Conservation (phyloP, 495 filamentous ascomycete genomes). For the Aspergillus affinis region DNA sequence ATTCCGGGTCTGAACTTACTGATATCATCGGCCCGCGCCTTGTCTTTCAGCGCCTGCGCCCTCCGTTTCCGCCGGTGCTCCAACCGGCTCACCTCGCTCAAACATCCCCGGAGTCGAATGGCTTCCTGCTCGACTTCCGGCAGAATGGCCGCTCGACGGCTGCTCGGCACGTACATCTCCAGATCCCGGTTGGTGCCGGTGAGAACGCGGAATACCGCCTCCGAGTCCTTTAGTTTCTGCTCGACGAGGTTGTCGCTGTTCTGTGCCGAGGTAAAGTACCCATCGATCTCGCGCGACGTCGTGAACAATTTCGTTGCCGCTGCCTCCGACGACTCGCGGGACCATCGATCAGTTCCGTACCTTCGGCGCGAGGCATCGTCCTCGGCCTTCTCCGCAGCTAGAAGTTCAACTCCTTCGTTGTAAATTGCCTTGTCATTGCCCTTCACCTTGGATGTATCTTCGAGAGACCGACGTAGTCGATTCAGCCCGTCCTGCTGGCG, state of each 20-base stretch:
- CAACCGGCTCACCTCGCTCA: conserved; percentile 80
- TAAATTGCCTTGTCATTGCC: conserved; percentile 70
- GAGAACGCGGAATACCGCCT: conserved; percentile 70
- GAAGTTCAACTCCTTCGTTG: conserved; percentile 73
- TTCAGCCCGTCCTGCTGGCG: conserved; percentile 86
- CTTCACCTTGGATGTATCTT: conserved; percentile 85
- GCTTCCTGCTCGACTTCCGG: conserved; percentile 77
- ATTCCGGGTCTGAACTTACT: conserved; percentile 49
- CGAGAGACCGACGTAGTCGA: conserved; percentile 70
- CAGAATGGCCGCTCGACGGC: conserved; percentile 72
- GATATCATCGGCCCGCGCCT: conserved; percentile 85
- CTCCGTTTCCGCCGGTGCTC: conserved; percentile 75
- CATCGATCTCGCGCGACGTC: conserved; percentile 75
- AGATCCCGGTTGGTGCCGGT: conserved; percentile 75
- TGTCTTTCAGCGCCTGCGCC: conserved; percentile 71
- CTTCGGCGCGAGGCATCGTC: conserved; percentile 72
- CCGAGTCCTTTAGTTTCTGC: conserved; percentile 73
- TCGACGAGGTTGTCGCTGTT: conserved; percentile 80
- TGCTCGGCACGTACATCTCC: conserved; percentile 86
- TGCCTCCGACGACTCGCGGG: conserved; percentile 62
- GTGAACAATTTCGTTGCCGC: conserved; percentile 74
- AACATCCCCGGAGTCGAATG: conserved; percentile 65
- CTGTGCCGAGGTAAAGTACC: conserved; percentile 82
- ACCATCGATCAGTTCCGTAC: conserved; percentile 89
- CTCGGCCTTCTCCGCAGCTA: conserved; percentile 78